Evolutionary conservation across 2,329 filamentous ascomycete species (phyloP), one percentile per base, ranked within the genome.

Genomic region (Claviceps arundinis): DNA sequence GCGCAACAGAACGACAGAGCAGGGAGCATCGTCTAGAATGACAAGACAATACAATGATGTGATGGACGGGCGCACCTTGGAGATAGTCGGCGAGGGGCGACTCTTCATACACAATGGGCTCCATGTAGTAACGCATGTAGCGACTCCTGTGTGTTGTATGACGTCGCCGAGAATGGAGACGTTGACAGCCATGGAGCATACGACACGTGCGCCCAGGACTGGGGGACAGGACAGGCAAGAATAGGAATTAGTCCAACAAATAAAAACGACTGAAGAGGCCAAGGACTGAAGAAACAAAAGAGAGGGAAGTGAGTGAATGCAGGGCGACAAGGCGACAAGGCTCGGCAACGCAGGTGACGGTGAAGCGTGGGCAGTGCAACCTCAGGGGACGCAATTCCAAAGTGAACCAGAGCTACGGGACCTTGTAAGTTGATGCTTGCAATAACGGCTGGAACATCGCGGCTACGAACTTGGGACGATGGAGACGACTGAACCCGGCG

Each of bases 41-140:
- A 24, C n/a, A 44, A 44, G 19, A 16, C 9, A 14, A 17, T 16
- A 41, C 1, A n/a, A 41, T 16, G 38, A 41, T 8, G 38, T n/a
- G 5, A 44, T 17, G 14, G n/a, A 26, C 24, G 43, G 48, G 52
- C 60, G 62, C 70, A 93, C 90, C 89, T 81, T 90, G 84, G 61
- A 96, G 81, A 72, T 93, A 93, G 63, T 87, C 82, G 65, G 89
- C 89, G 70, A 96, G 77, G 61, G 90, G 90, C 66, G 87, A 87
- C 71, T 89, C 83, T 71, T 93, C 81, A 70, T 86, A 87, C 61
- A 95, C 81, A 62, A 95, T 77, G 63, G 86, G 82, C 78, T 95
- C 90, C 90, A 96, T 68, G 57, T 64, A 60, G 59, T 56, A 60
- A 58, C 50, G 34, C 34, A 96, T 68, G 57, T 64, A 60, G 59